These are phyloP conservation scores for Aspergillus kassunensis DNA, from an alignment of 495 filamentous ascomycete species.

Conservation along the genomic window DNA sequence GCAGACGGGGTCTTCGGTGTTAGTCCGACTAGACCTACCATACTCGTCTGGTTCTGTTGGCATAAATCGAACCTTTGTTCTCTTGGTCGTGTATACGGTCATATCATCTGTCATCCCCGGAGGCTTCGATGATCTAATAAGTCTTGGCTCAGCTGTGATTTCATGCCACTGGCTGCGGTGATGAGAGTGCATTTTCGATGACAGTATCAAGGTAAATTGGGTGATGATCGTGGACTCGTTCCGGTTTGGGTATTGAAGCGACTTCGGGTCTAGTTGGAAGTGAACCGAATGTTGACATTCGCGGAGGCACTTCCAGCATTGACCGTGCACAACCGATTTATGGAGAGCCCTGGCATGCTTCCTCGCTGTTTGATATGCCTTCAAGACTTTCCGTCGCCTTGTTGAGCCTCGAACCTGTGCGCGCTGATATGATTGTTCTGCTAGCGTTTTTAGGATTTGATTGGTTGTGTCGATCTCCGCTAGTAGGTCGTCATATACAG, in stretches of 20 bases:
- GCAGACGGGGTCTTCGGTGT: background rate
- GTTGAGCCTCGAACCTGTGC: background rate
- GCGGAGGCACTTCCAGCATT: constrained; percentile 8
- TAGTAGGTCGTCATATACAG: constrained; percentile 11
- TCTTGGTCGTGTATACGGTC: background rate
- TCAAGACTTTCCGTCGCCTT: background rate
- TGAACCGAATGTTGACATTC: constrained; percentile 4
- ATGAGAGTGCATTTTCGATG: too few relatives aligned
- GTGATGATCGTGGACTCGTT: too few relatives aligned
- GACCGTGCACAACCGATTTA: constrained; percentile 1
- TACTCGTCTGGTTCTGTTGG: background rate
- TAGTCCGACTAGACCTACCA: background rate
- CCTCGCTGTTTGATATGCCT: constrained; percentile 2
- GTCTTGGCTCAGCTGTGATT: background rate
- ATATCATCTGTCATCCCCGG: background rate
- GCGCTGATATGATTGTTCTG: background rate
- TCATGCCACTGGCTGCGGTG: background rate
- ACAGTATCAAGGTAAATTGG: too few relatives aligned
- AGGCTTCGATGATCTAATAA: too few relatives aligned
- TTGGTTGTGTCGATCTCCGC: constrained; percentile 2
- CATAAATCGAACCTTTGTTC: background rate
- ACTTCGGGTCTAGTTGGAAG: constrained; percentile 2
- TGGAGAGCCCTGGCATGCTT: constrained; percentile 10
- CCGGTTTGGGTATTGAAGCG: background rate
- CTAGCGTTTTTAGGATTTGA: constrained; percentile 5